Base-by-base conservation (phyloP, 441 rosid species). In the Brassica balearica region DNA sequence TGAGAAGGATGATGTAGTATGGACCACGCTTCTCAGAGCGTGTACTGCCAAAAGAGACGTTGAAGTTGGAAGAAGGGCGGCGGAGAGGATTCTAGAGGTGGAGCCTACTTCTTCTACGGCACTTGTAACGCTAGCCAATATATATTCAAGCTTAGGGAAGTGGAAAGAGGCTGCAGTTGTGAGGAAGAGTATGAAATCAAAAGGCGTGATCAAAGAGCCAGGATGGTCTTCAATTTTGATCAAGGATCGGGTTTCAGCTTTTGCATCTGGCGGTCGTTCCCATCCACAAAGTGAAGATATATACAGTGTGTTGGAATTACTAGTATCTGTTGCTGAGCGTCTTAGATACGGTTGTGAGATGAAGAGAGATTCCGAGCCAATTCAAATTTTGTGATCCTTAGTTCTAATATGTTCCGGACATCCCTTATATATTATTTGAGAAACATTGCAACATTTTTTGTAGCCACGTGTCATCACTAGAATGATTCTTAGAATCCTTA, bases 1-100 rank as follows among this genome's bases (percentile, higher is more conserved):
- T 74, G 85, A 88, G 78, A 81, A 55, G 72, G 96, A 91, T 60
- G 92, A 91, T 78, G 96, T 93, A 15, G 93, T 91, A 62, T 93
- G 99, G 98, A 93, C 96, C 12, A 84, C 87, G 17, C 89, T 95
- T 79, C 92, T 95, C 53, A 82, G 89, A 72, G 95, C 95, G 2
- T 89, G 95, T 66, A 87, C 79, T 73, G 79, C 82, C 46, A 87
- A 88, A 66, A 90, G 92, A 9, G 91, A 92, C 46, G 83, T 82
- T 23, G 92, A 95, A 10, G 75, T 91, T 71, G 99, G 93, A 74
- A 82, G 66, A 83, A 85, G 77, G 0, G 80, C 93, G 36, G 96
- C 98, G 3, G 86, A 87, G 73, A 86, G 84, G 84, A 84, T 93
- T 85, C 86, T 90, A 55, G 87, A 88, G 84, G 41, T 88, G 59